Percentiles rank a stretch among this genome's conserved stretches.
These are phyloP conservation scores for Candida labiduridarum DNA, from an alignment of 1,139 yeast species.

Conservation along the genomic window DNA sequence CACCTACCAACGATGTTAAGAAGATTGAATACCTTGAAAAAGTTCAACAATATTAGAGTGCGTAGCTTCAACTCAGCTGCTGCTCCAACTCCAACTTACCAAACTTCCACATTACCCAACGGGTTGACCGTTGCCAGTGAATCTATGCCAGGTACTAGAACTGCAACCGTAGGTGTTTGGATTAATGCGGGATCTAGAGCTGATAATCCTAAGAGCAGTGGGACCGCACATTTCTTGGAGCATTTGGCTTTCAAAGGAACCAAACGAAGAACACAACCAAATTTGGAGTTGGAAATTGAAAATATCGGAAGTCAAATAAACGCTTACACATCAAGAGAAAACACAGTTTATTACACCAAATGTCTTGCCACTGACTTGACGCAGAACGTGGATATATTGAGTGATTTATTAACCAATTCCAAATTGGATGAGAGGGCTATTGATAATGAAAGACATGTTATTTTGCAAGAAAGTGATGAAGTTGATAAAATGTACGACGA, in stretches of 20 bases:
- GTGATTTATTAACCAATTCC: slow-evolving; percentile 88
- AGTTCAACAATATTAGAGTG: not conserved
- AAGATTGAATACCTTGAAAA: slow-evolving; percentile 7
- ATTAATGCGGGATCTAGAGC: slow-evolving; percentile 99
- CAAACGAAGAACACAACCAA: slow-evolving; percentile 73
- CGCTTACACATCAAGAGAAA: slow-evolving; percentile 96
- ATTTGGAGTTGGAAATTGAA: slow-evolving; percentile 90
- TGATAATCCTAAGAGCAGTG: slow-evolving; percentile 79
- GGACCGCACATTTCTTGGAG: slow-evolving; percentile 96
- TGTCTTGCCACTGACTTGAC: slow-evolving; percentile 81
- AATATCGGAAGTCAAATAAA: slow-evolving; percentile 95
- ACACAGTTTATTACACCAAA: slow-evolving; percentile 95
- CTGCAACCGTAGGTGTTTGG: slow-evolving; percentile 98
- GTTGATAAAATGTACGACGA: slow-evolving; percentile 98
- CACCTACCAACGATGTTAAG: slow-evolving; percentile 10
- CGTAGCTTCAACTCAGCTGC: slow-evolving; percentile 12
- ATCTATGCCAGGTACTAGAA: slow-evolving; percentile 79
- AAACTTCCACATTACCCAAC: slow-evolving; percentile 45
- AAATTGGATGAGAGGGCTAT: slow-evolving; percentile 81
- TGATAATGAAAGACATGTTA: slow-evolving; percentile 94
- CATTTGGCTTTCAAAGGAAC: slow-evolving; percentile 98
- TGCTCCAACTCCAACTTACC: slow-evolving; percentile 23
- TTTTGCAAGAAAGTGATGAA: slow-evolving; percentile 94
- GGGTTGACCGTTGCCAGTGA: slow-evolving; percentile 96
- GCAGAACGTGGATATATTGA: slow-evolving; percentile 80